phyloP scores from a whole-genome alignment of 768 basidiomycete species.

The Trichaptum fuscoviolaceum region DNA sequence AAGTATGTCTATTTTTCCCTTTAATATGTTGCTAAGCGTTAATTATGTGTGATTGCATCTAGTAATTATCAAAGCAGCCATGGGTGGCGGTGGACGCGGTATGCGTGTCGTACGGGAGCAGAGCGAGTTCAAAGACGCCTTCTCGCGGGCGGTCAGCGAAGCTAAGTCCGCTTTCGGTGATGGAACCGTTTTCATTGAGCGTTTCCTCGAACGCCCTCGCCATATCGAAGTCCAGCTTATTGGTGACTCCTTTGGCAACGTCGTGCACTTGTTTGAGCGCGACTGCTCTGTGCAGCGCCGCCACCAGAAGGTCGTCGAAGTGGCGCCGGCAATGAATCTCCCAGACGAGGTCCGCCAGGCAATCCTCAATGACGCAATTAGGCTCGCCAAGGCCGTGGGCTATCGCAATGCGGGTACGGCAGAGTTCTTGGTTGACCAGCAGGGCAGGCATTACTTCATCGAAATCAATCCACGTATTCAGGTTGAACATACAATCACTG shows the following conservation, averaged over 20 bases:
- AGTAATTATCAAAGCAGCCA: constrained; percentile 99
- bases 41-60: constrained; percentile 12
- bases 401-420: constrained; percentile 98
- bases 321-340: constrained; percentile 92
- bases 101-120: constrained; percentile 98
- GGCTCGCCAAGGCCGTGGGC: constrained; percentile 86
- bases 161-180: constrained; percentile 97
- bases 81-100: constrained; percentile 97
- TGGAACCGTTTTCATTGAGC: constrained; percentile 98
- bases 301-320: constrained; percentile 99
- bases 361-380: constrained; percentile 88
- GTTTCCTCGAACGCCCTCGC: constrained; percentile 91
- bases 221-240: constrained; percentile 98
- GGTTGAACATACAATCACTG: constrained; percentile 99
- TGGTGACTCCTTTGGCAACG: constrained; percentile 88
- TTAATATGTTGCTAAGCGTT: background rate
- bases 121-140: constrained; percentile 82
- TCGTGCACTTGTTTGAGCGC: constrained; percentile 96
- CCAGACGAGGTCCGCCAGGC: constrained; percentile 87
- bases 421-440: constrained; percentile 96
- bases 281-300: constrained; percentile 98
- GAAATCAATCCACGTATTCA: constrained; percentile 99
- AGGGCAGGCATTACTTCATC: constrained; percentile 97
- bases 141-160: constrained; percentile 90
- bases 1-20: constrained; percentile 35